A percentile compares a stretch with the other conserved stretches of the same genome.
Evolutionary conservation across 495 filamentous ascomycete genomes (phyloP).

Genomic region (Neurospora sp.): DNA sequence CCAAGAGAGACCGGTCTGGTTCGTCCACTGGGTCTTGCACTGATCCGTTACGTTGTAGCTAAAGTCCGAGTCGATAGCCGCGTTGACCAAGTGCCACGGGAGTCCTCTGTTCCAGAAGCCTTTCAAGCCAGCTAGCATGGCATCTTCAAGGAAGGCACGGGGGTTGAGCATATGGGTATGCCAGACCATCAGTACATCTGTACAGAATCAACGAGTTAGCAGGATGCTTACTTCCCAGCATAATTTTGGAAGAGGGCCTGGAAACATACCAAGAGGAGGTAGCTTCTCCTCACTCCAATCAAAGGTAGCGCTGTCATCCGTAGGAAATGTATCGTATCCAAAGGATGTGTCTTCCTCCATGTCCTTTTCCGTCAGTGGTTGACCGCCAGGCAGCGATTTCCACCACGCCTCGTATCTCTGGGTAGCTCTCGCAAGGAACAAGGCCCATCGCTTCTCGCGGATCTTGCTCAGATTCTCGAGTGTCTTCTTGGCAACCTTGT

Average conservation of each 20-base stretch:
- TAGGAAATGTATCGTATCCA: conserved; percentile 16
- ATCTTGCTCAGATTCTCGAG: conserved; percentile 38
- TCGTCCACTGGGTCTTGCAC: conserved; percentile 39
- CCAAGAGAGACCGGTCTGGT: conserved; percentile 46
- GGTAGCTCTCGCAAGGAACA: conserved; percentile 64
- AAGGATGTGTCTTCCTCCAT: conserved; percentile 13
- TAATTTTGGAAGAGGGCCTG: background rate
- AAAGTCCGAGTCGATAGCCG: conserved; percentile 56
- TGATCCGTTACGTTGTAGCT: conserved; percentile 45
- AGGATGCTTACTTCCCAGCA: background rate
- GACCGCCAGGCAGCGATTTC: conserved; percentile 24
- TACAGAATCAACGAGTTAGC: conserved; percentile 5
- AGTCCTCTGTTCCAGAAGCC: conserved; percentile 55
- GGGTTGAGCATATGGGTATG: conserved; percentile 83
- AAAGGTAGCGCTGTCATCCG: conserved; percentile 3
- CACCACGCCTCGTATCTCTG: conserved; percentile 71
- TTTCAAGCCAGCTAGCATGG: conserved; percentile 50
- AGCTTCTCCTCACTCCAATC: conserved; percentile 23
- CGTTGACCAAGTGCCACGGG: conserved; percentile 58
- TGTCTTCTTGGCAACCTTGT: conserved; percentile 15
- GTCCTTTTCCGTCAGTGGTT: conserved; percentile 23
- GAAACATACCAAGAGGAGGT: conserved; percentile 29
- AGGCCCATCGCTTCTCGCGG: conserved; percentile 70
- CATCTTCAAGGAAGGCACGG: conserved; percentile 67
- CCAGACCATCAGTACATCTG: conserved; percentile 86